These are phyloP conservation scores for Rhizophagus sp. DNA, from an alignment of 192 early-diverging fungal genomes.

Conservation along the genomic window DNA sequence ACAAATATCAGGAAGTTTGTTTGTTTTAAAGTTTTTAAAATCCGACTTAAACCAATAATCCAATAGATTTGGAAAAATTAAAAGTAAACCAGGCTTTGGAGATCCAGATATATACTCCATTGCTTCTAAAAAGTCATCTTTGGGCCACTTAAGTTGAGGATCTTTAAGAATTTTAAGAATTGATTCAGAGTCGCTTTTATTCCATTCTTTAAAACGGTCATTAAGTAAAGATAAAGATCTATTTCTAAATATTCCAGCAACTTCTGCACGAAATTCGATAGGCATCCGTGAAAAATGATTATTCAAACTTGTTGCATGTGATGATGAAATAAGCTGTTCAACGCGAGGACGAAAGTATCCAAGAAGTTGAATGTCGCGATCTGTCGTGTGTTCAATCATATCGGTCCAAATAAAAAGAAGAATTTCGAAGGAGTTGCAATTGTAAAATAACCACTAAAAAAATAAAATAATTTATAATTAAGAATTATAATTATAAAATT, in stretches of 20 bases:
- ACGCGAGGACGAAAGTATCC: neutral
- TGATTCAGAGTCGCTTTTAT: neutral
- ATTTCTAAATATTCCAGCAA: neutral
- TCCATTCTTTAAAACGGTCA: neutral
- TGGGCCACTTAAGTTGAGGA: neutral
- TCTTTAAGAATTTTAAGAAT: neutral
- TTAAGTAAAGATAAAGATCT: neutral
- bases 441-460: neutral
- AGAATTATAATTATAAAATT: neutral
- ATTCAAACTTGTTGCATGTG: neutral
- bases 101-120: neutral
- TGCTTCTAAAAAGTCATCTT: slow-evolving; percentile 2
- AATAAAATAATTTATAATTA: no score
- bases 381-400: neutral
- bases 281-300: neutral
- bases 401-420: neutral
- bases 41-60: no score
- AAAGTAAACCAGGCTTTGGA: neutral
- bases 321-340: neutral
- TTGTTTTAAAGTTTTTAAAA: neutral
- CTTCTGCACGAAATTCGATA: neutral
- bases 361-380: neutral
- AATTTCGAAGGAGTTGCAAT: neutral
- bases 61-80: neutral
- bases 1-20: slow-evolving; percentile 8